Percentiles rank a stretch among this genome's conserved stretches.
phyloP scores from a whole-genome alignment of 2,329 filamentous ascomycete genomes.

The Pseudogymnoascus sp. region DNA sequence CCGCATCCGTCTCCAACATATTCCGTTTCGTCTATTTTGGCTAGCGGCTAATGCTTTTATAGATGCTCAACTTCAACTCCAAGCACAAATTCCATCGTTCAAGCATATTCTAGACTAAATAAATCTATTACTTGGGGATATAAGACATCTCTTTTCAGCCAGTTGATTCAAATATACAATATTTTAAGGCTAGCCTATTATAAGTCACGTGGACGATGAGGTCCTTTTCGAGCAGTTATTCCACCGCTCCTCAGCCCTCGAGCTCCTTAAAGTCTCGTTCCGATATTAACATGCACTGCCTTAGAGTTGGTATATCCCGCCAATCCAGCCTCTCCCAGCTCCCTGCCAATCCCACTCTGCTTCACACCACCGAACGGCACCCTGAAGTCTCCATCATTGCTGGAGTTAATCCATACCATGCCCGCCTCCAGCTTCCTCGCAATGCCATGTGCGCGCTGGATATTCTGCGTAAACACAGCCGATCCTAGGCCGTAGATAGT shows the following conservation, averaged over 20 bases:
- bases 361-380: constrained; percentile 54
- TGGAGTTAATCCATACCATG: constrained; percentile 40
- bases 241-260: neutral
- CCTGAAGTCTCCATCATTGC: constrained; percentile 34
- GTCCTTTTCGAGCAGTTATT: neutral
- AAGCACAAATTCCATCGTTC: neutral
- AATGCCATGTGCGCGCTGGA: constrained; percentile 36
- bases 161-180: neutral
- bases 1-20: neutral
- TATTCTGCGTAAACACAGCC: constrained; percentile 49
- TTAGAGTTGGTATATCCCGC: constrained; percentile 36
- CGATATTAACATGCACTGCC: constrained; percentile 34
- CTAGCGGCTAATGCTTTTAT: neutral
- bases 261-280: constrained; percentile 19
- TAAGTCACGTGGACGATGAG: neutral
- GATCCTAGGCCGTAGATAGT: constrained; percentile 49
- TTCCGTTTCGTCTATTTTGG: neutral
- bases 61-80: neutral
- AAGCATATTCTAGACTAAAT: neutral
- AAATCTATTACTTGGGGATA: neutral
- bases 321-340: constrained; percentile 39
- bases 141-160: neutral
- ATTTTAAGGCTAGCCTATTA: neutral
- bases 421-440: constrained; percentile 50
- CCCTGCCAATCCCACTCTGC: constrained; percentile 50